Evolutionary conservation across 805 yeast genomes (phyloP).

Genomic region (Millerozyma miso): DNA sequence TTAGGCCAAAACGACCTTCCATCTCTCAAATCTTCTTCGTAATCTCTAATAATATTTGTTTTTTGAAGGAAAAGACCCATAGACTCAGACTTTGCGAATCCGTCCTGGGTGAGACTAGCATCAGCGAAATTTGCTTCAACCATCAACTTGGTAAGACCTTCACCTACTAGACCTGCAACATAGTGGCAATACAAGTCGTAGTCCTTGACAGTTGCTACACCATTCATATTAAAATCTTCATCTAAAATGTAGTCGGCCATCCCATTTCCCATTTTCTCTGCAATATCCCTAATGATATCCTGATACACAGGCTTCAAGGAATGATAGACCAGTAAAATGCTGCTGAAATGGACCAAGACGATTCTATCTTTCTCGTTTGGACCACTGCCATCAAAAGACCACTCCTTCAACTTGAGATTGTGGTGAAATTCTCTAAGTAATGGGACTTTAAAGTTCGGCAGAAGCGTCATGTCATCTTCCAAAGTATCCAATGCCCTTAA

Average conservation of each 20-base stretch:
- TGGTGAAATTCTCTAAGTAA: constrained; percentile 64
- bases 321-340: constrained; percentile 66
- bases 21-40: constrained; percentile 84
- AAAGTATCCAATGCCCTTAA: constrained; percentile 91
- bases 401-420: constrained; percentile 59
- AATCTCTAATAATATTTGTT: constrained; percentile 94
- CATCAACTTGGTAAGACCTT: constrained; percentile 82
- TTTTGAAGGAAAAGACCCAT: constrained; percentile 97
- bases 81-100: constrained; percentile 61
- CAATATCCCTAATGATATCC: constrained; percentile 71
- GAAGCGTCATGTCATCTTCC: constrained; percentile 92
- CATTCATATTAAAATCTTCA: constrained; percentile 73
- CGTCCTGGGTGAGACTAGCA: constrained; percentile 41
- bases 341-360: constrained; percentile 77
- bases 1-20: constrained; percentile 95
- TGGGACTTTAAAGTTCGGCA: constrained; percentile 67
- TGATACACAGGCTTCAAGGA: constrained; percentile 70
- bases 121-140: constrained; percentile 72
- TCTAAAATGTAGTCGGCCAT: constrained; percentile 90
- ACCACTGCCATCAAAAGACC: constrained; percentile 76
- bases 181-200: constrained; percentile 92
- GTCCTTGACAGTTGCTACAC: constrained; percentile 73
- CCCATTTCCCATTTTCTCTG: constrained; percentile 90
- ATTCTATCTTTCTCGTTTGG: constrained; percentile 77
- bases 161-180: constrained; percentile 98